Base-by-base conservation (phyloP, 164 flowering plant species). In the Platanus orientalis region DNA sequence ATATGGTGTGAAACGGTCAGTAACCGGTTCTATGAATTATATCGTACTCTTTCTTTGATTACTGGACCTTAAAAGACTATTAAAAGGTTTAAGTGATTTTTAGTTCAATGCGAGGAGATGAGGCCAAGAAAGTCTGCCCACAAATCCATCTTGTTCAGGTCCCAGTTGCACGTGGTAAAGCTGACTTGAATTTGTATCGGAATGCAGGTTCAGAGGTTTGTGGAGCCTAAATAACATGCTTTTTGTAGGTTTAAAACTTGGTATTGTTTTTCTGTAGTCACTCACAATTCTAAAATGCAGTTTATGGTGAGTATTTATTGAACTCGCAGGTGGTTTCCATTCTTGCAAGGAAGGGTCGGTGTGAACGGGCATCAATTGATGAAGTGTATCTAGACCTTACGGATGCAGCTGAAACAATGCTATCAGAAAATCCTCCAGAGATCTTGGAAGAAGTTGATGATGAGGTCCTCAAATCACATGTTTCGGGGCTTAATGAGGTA, bases 281-380 rank as follows among this genome's bases (percentile, higher is more conserved):
- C n/a, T 30, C 10, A 17, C 34, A 14, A 23, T n/a, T n/a, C 42
- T n/a, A 54, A 30, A 20, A 36, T 28, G n/a, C n/a, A 6, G 7
- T 24, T 62, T 68, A 34, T 57, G 32, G 25, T 63, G 50, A 19
- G 54, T 24, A 49, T 54, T 29, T 2, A 17, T 53, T 23, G 21
- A 58, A 58, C 28, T 48, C 68, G 54, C 76, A 93, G 98, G 98
- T 94, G 44, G 89, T 94, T 54, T 77, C 92, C n/a, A 80, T 94
- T 66, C 93, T 91, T 66, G 62, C 97, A 16, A 77, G 78, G 70
- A 89, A 72, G 70, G 98, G 99, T 21, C 83, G 89, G 6, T 94
- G 98, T 74, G 99, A 94, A 70, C 82, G 96, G 71, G 98, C 98
- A 60, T 94, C 97, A 53, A 91, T 91, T 67, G 99, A 91, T 81